These are phyloP conservation scores for Ganoderma meredithae DNA, from an alignment of 1,284 basidiomycete genomes.

Conservation along the genomic window DNA sequence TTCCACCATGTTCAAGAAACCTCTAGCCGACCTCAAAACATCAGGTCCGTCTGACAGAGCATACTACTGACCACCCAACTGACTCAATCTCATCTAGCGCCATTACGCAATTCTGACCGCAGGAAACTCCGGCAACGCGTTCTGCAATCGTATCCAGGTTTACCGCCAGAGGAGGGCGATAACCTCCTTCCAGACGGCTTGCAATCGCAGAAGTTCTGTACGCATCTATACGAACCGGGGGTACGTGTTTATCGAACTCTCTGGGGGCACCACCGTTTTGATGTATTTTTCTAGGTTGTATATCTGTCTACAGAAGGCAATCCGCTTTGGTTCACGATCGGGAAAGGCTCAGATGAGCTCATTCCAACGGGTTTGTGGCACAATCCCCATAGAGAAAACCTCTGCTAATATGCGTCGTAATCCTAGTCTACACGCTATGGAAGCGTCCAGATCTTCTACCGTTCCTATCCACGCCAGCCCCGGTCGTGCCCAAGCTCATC, in stretches of 20 bases:
- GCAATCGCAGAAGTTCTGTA: conserved; percentile 68
- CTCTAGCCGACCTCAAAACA: conserved; percentile 69
- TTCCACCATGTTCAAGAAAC: conserved; percentile 76
- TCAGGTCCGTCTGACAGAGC: conserved; percentile 48
- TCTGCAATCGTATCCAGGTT: conserved; percentile 49
- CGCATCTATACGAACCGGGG: conserved; percentile 67
- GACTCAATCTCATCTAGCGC: conserved; percentile 48
- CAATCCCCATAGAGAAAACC: too few species aligned
- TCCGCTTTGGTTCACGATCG: conserved; percentile 84
- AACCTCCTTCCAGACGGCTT: conserved; percentile 76
- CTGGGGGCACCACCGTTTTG: too few species aligned
- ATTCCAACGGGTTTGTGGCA: conserved; percentile 63
- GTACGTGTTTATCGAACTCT: conserved; percentile 47
- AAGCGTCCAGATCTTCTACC: conserved; percentile 71
- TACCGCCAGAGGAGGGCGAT: conserved; percentile 63
- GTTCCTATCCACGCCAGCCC: conserved; percentile 66
- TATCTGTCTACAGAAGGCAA: conserved; percentile 76
- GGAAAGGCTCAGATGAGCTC: conserved; percentile 68
- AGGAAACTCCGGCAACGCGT: conserved; percentile 72
- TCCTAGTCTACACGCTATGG: conserved; percentile 75
- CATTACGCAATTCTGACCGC: conserved; percentile 73
- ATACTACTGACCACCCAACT: not conserved
- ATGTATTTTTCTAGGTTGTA: conserved; percentile 51
- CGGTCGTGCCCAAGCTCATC: conserved; percentile 69
- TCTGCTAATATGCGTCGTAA: too few species aligned